Conservation (phyloP, 23 red algal genomes). For the Pyropia yezoensis region DNA sequence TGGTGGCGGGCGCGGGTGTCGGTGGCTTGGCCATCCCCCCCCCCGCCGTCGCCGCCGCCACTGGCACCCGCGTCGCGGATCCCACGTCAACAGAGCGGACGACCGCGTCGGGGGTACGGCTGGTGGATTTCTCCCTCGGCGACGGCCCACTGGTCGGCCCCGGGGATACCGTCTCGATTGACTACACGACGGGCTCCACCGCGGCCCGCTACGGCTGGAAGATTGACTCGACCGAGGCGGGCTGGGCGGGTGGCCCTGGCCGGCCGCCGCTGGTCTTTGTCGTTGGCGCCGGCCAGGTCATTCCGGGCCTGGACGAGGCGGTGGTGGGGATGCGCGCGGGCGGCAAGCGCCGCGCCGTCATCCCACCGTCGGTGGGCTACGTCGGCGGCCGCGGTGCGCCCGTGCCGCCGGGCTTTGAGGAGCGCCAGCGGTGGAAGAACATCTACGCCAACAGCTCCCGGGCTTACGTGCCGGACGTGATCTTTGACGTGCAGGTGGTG, state of each 20-base stretch:
- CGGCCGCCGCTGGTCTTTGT: conserved; percentile 30
- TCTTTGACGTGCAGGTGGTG: conserved; percentile 46
- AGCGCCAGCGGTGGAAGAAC: conserved; percentile 62
- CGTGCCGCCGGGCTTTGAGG: conserved; percentile 47
- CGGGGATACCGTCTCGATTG: conserved; percentile 14
- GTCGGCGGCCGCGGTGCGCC: conserved; percentile 3
- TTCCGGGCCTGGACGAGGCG: conserved; percentile 59
- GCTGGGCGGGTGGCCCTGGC: too few relatives aligned
- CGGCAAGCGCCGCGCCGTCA: conserved; percentile 49
- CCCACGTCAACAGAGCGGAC: conserved; percentile 11
- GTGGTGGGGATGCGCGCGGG: conserved; percentile 55
- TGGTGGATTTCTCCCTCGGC: conserved; percentile 31
- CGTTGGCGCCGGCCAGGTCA: conserved; percentile 39
- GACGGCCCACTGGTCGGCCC: conserved; percentile 1
- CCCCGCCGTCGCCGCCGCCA: conserved; percentile 1
- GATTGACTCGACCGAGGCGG: conserved; percentile 40
- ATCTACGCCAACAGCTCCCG: conserved; percentile 50
- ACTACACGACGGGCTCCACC: conserved; percentile 45
- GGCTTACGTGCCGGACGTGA: conserved; percentile 30
- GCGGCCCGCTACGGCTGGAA: conserved; percentile 53
- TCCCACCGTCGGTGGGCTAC: conserved; percentile 50
- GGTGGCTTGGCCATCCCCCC: not conserved
- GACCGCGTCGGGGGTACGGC: conserved; percentile 17
- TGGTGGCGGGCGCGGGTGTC: conserved; percentile 1
- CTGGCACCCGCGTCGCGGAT: conserved; percentile 23